Conservation (phyloP, 2,329 filamentous ascomycete genomes). For the Hypoxylon sp. region DNA sequence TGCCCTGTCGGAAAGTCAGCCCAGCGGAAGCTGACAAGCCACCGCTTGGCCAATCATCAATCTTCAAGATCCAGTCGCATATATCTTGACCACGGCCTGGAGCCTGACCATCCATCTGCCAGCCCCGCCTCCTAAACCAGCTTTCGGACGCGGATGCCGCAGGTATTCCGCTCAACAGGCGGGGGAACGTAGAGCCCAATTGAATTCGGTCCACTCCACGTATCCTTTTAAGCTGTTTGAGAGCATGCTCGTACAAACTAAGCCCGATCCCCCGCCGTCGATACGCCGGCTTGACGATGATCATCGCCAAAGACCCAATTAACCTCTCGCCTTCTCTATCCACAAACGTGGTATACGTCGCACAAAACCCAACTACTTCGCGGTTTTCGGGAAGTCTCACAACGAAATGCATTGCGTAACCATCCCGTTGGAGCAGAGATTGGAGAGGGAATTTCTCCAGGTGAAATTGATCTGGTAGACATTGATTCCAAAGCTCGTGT, state of each 20-base stretch:
- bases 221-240: conserved; percentile 64
- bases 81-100: conserved; percentile 65
- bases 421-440: conserved; percentile 66
- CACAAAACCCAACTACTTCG: conserved; percentile 70
- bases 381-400: conserved; percentile 63
- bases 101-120: conserved; percentile 62
- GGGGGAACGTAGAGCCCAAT: conserved; percentile 71
- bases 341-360: conserved; percentile 71
- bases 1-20: conserved; percentile 63
- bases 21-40: conserved; percentile 57
- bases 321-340: conserved; percentile 67
- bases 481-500: conserved; percentile 64
- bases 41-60: conserved; percentile 64
- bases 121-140: conserved; percentile 70
- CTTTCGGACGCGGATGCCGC: conserved; percentile 59
- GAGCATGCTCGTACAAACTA: conserved; percentile 67
- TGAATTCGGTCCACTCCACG: conserved; percentile 68
- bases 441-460: conserved; percentile 61
- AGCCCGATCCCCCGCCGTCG: conserved; percentile 66
- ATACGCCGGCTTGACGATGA: conserved; percentile 66
- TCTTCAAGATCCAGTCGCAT: conserved; percentile 68
- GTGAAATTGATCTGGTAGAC: conserved; percentile 62
- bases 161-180: conserved; percentile 69
- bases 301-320: conserved; percentile 68
- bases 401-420: conserved; percentile 71